Evolutionary conservation across 176 grass and related monocot genomes (phyloP).

Genomic region (Oryza nivara): DNA sequence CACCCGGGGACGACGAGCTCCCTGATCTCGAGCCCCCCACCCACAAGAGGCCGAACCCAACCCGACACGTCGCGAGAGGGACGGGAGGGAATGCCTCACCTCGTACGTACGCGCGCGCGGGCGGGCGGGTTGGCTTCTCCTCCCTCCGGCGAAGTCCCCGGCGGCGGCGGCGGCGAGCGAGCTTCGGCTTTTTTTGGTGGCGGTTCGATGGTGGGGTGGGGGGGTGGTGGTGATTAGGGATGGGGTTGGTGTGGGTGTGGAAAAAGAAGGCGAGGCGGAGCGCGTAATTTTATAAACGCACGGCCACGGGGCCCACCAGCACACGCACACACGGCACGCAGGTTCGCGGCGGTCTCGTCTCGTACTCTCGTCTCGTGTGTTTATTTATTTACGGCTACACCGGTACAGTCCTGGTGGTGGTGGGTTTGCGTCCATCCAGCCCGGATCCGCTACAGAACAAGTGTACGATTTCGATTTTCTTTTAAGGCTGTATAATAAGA

Average conservation of each 20-base stretch:
- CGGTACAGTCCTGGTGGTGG: not conserved
- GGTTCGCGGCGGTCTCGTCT: conserved; percentile 7
- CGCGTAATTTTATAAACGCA: conserved; percentile 51
- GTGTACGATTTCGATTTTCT: too few relatives aligned
- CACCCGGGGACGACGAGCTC: not conserved
- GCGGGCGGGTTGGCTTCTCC: not conserved
- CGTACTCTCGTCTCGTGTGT: not conserved
- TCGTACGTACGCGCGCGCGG: not conserved
- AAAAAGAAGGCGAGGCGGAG: not conserved
- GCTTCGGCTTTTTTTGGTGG: not conserved
- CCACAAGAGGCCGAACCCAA: too few relatives aligned
- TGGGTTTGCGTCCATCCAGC: not conserved
- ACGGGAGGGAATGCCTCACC: conserved; percentile 40
- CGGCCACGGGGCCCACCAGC: not conserved
- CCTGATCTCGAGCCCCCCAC: conserved; percentile 2
- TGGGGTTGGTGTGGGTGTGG: conserved; percentile 50
- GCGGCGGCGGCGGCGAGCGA: not conserved
- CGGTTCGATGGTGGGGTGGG: not conserved
- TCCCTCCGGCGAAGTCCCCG: conserved; percentile 34
- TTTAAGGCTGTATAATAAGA: too few relatives aligned
- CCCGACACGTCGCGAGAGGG: not conserved
- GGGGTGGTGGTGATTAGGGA: conserved; percentile 33
- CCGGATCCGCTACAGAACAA: not conserved
- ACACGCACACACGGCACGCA: conserved; percentile 33
- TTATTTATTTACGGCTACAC: too few relatives aligned